Evolutionary conservation across 1,284 basidiomycete genomes (phyloP).

Genomic region (Exobasidium rhododendri): DNA sequence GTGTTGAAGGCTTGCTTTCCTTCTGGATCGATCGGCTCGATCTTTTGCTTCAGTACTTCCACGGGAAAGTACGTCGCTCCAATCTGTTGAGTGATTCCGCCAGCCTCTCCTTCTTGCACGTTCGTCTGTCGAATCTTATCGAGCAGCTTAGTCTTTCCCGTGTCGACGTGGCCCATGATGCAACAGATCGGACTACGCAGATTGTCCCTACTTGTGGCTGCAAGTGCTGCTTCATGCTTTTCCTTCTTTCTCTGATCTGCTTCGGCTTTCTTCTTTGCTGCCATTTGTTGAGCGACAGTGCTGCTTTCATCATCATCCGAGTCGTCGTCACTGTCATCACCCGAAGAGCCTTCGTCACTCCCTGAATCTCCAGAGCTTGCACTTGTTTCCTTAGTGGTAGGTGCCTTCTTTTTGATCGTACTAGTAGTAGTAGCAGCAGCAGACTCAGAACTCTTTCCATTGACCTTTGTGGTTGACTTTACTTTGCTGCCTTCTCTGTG

Average conservation of each 20-base stretch:
- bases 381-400: constrained; percentile 14
- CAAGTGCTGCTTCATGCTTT: constrained; percentile 79
- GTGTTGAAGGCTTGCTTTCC: constrained; percentile 88
- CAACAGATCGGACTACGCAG: constrained; percentile 96
- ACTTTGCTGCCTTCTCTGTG: constrained; percentile 13
- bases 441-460: constrained; percentile 15
- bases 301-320: constrained; percentile 52
- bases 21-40: constrained; percentile 82
- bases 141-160: constrained; percentile 95
- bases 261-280: constrained; percentile 75
- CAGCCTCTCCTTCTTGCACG: constrained; percentile 98
- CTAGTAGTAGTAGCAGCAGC: constrained; percentile 21
- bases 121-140: constrained; percentile 99
- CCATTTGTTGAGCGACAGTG: constrained; percentile 60
- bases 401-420: constrained; percentile 12
- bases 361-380: constrained; percentile 24
- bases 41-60: constrained; percentile 92
- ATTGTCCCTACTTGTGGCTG: constrained; percentile 82
- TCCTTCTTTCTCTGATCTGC: constrained; percentile 77
- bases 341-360: constrained; percentile 59
- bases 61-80: constrained; percentile 99
- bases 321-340: constrained; percentile 58
- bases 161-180: constrained; percentile 99
- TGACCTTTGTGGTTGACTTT: constrained; percentile 65
- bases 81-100: constrained; percentile 99